Evolutionary conservation across 306 rosid species (phyloP).

Genomic region (Pueraria montana): DNA sequence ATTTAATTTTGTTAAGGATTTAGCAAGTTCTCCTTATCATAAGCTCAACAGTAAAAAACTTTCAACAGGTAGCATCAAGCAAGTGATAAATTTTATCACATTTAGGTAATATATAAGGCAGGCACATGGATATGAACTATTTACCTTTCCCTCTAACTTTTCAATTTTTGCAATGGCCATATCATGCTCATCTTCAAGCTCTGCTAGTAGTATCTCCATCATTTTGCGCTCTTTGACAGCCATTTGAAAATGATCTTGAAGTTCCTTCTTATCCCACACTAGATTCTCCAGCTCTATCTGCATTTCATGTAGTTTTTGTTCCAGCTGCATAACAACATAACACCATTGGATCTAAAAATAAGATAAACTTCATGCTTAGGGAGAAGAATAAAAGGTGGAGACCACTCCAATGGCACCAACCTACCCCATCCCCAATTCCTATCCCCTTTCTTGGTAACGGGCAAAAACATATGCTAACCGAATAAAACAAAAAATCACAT

Average conservation of each 20-base stretch:
- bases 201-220: slow-evolving; percentile 69
- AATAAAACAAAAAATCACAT: neutral
- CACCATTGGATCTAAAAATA: slow-evolving; percentile 17
- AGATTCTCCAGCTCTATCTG: slow-evolving; percentile 66
- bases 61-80: neutral
- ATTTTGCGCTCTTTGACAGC: slow-evolving; percentile 72
- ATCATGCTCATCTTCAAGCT: slow-evolving; percentile 82
- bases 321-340: slow-evolving; percentile 63
- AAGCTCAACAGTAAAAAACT: slow-evolving; percentile 6
- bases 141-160: slow-evolving; percentile 73
- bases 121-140: slow-evolving; percentile 24
- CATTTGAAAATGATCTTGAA: slow-evolving; percentile 61
- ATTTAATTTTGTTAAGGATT: slow-evolving; percentile 12
- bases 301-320: slow-evolving; percentile 56
- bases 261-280: slow-evolving; percentile 64
- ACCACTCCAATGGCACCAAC: neutral
- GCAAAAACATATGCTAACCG: neutral
- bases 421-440: neutral
- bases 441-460: neutral
- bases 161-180: slow-evolving; percentile 71
- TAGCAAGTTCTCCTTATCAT: slow-evolving; percentile 18
- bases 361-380: neutral
- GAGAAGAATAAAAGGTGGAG: neutral
- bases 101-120: neutral
- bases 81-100: slow-evolving; percentile 30